A percentile compares a stretch with the other conserved stretches of the same genome.
Evolutionary conservation across 2,329 filamentous ascomycete species (phyloP).

Genomic region (Diaporthe sp.): DNA sequence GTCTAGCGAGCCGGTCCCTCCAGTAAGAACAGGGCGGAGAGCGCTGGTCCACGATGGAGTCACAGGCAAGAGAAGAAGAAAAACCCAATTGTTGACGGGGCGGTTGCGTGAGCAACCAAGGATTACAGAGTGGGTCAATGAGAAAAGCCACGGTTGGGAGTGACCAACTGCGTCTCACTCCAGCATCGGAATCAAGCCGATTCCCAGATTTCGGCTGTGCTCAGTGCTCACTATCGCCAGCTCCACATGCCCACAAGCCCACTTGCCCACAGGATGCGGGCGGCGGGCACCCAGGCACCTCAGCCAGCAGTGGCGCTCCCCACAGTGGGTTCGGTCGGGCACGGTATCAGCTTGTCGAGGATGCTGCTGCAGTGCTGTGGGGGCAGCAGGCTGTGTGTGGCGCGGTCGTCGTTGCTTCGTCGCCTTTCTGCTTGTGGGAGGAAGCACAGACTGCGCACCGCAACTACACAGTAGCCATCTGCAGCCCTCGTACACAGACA

Average conservation of each 20-base stretch:
- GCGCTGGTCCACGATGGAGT: slow-evolving; percentile 26
- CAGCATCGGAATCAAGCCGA: slow-evolving; percentile 28
- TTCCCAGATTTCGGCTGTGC: slow-evolving; percentile 23
- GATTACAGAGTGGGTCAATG: background rate
- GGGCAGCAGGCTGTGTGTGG: background rate
- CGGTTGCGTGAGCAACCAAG: slow-evolving; percentile 33
- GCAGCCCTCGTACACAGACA: slow-evolving; percentile 3
- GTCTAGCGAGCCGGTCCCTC: slow-evolving; percentile 1
- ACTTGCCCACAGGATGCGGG: slow-evolving; percentile 14
- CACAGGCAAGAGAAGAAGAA: background rate
- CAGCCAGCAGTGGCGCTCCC: slow-evolving; percentile 18
- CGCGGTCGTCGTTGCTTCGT: slow-evolving; percentile 2
- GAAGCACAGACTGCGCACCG: background rate
- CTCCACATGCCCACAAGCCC: slow-evolving; percentile 5
- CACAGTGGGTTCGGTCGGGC: slow-evolving; percentile 21
- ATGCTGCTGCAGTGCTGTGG: background rate
- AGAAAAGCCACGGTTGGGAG: slow-evolving; percentile 8
- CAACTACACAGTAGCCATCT: background rate
- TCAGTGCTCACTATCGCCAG: background rate
- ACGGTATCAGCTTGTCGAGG: slow-evolving; percentile 27
- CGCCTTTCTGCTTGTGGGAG: background rate
- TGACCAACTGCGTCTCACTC: slow-evolving; percentile 26
- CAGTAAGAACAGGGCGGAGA: background rate
- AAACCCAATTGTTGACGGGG: slow-evolving; percentile 26
- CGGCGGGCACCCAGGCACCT: slow-evolving; percentile 1